phyloP scores from a whole-genome alignment of 176 grass and related monocot genomes.

The Oryza brachyantha region DNA sequence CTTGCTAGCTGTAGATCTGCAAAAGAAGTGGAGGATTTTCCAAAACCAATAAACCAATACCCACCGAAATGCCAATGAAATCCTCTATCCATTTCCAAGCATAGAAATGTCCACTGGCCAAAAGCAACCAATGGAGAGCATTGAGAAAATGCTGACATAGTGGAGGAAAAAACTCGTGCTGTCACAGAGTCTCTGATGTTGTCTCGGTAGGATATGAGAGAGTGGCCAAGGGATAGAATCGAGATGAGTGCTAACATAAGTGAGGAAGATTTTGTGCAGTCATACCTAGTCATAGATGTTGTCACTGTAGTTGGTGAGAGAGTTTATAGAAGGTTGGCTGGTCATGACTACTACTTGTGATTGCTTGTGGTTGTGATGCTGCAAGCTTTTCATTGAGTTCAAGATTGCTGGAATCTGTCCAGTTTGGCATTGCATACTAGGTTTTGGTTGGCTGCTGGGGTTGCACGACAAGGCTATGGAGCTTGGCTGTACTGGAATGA shows the following conservation, averaged over 20 bases:
- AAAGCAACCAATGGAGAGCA: neutral
- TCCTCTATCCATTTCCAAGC: neutral
- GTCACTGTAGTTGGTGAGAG: neutral
- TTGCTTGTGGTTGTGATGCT: neutral
- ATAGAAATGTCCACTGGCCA: neutral
- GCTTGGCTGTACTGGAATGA: neutral
- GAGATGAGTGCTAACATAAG: slow-evolving; percentile 1
- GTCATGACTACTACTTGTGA: neutral
- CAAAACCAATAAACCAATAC: too few species aligned
- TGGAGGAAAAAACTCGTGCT: neutral
- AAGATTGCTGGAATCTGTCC: slow-evolving; percentile 1
- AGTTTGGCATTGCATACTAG: neutral
- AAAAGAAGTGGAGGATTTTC: neutral
- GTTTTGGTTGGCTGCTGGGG: neutral
- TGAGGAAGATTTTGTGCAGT: neutral
- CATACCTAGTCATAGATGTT: neutral
- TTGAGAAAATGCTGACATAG: slow-evolving; percentile 8
- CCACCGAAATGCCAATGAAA: neutral
- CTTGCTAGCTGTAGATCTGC: slow-evolving; percentile 28
- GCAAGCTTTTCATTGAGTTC: slow-evolving; percentile 3
- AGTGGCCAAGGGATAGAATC: neutral
- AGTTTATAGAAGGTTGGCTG: neutral
- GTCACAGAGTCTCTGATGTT: neutral
- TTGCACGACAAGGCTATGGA: slow-evolving; percentile 9
- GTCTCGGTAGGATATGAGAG: neutral